Evolutionary conservation across 202 grass and related monocot species (phyloP).

Genomic region (Elaeis oleifera): DNA sequence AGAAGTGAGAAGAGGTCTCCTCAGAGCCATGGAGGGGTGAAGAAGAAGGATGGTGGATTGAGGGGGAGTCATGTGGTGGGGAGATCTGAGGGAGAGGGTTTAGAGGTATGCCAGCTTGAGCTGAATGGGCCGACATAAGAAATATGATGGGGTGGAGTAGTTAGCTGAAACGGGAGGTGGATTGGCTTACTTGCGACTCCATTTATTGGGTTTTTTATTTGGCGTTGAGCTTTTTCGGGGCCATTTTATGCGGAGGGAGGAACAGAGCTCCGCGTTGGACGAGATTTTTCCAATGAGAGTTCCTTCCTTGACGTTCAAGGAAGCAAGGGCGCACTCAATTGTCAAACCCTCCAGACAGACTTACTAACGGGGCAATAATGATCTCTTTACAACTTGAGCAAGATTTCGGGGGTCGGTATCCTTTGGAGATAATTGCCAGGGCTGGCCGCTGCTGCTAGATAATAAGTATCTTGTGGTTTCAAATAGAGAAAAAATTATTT

Average conservation of each 20-base stretch:
- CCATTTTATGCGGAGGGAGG: conserved; percentile 19
- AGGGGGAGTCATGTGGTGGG: conserved; percentile 25
- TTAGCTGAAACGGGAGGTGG: neutral
- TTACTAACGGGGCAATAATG: no score
- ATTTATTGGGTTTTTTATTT: conserved; percentile 32
- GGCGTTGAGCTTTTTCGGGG: conserved; percentile 28
- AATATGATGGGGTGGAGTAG: conserved; percentile 8
- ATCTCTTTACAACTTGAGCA: no score
- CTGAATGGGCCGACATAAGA: conserved; percentile 22
- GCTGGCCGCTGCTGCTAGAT: no score
- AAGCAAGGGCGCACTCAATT: conserved; percentile 18
- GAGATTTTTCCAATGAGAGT: conserved; percentile 3
- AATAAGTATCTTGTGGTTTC: no score
- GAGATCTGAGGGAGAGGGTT: conserved; percentile 13
- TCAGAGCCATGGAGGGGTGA: conserved; percentile 51
- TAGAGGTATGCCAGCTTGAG: conserved; percentile 33
- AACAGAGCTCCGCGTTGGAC: conserved; percentile 15
- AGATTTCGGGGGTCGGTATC: no score
- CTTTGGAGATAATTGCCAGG: no score
- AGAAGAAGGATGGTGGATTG: conserved; percentile 17
- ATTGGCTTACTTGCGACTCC: conserved; percentile 62
- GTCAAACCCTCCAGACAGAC: neutral
- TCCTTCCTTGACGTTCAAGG: conserved; percentile 30
- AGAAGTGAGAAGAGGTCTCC: conserved; percentile 16
- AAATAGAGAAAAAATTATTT: no score